Conservation (phyloP, 2,329 filamentous ascomycete species). For the Colletotrichum shisoi region DNA sequence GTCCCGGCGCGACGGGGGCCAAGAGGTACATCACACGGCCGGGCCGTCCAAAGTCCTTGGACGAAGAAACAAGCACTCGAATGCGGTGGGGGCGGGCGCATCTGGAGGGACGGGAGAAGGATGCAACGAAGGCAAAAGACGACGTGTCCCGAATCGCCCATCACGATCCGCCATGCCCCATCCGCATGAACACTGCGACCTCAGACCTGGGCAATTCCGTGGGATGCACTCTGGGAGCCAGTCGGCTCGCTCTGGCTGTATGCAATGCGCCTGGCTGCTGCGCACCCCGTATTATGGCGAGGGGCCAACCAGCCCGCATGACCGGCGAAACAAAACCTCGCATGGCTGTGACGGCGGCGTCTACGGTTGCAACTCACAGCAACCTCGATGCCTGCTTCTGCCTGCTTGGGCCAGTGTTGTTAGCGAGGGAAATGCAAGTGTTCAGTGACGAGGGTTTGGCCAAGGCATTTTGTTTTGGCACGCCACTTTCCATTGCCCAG, state of each 20-base stretch:
- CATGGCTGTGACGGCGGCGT: constrained; percentile 7
- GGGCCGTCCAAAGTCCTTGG: constrained; percentile 31
- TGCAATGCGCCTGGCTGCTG: constrained; percentile 30
- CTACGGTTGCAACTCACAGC: background rate
- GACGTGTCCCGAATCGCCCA: background rate
- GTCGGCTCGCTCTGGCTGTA: constrained; percentile 26
- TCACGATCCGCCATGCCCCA: constrained; percentile 25
- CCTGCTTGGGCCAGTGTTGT: background rate
- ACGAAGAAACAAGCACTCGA: constrained; percentile 32
- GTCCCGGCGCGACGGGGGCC: constrained; percentile 8
- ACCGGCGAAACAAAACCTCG: constrained; percentile 21
- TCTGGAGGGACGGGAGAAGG: constrained; percentile 9
- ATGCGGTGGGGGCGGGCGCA: constrained; percentile 12
- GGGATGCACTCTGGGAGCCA: constrained; percentile 9
- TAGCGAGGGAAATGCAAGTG: background rate
- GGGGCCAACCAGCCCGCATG: constrained; percentile 14
- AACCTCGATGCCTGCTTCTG: background rate
- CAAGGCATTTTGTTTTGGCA: constrained; percentile 6
- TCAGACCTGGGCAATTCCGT: constrained; percentile 1
- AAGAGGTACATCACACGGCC: constrained; percentile 34
- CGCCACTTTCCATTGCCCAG: constrained; percentile 5
- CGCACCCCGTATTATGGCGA: constrained; percentile 28
- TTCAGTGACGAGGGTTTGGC: background rate
- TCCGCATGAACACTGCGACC: constrained; percentile 37
- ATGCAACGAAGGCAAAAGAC: background rate